Conservation (phyloP, 768 basidiomycete species). For the Tylopilus subfusipes region DNA sequence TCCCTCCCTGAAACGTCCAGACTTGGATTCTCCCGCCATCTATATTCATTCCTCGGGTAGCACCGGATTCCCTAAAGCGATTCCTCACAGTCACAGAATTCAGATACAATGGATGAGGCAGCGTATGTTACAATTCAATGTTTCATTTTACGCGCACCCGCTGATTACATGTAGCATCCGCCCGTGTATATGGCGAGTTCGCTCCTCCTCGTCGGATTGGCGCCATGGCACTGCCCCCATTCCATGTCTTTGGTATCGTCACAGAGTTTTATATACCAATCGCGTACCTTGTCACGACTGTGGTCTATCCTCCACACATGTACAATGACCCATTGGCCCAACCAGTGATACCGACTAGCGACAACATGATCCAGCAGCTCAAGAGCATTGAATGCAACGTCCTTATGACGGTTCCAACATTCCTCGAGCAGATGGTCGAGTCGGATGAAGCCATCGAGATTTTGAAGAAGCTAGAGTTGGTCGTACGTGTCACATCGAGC, state of each 20-base stretch:
- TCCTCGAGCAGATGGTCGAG: conserved; percentile 37
- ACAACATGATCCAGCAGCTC: conserved; percentile 38
- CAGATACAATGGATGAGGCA: conserved; percentile 34
- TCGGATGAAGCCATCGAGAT: conserved; percentile 23
- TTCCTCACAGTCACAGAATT: conserved; percentile 34
- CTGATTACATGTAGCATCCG: conserved; percentile 3
- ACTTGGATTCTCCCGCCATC: conserved; percentile 36
- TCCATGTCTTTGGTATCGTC: conserved; percentile 24
- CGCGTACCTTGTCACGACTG: conserved; percentile 8
- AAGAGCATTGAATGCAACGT: conserved; percentile 26
- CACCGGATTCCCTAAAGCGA: conserved; percentile 48
- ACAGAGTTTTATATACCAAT: conserved; percentile 20
- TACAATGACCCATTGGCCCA: conserved; percentile 15
- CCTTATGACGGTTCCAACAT: conserved; percentile 36
- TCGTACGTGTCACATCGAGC: conserved; percentile 27
- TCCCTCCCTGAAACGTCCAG: conserved; percentile 6
- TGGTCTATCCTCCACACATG: conserved; percentile 29
- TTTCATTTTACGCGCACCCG: neutral
- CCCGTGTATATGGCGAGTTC: neutral
- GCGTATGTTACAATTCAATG: conserved; percentile 25
- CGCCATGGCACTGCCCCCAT: conserved; percentile 26
- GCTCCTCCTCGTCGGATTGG: conserved; percentile 18
- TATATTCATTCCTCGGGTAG: conserved; percentile 52
- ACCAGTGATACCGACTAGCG: conserved; percentile 38
- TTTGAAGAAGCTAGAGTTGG: conserved; percentile 23